Evolutionary conservation across 1,139 yeast genomes (phyloP), one percentile per base, ranked within the genome.

Genomic region (Saccharomycopsis crataegensis): DNA sequence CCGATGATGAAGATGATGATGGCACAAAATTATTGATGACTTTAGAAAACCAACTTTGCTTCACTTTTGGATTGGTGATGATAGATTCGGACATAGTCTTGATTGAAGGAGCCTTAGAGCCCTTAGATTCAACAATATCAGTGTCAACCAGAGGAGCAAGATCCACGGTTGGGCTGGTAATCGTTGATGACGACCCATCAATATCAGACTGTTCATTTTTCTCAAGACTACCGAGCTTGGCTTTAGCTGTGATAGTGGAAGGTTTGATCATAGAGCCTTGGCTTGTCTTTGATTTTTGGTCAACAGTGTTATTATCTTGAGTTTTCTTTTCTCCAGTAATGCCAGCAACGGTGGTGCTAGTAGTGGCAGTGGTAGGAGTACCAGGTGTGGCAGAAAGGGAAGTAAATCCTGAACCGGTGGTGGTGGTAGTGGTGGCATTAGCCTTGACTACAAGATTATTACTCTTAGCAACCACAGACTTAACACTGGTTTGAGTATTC

Each of bases 21-120:
- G 65, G 59, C 14, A 59, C 56, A 36, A 61, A 57, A 31, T 51
- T 49, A 54, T 59, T 58, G 32, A 57, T 51, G 16, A 58, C 51
- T 46, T 59, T 56, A n/a, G 48, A 43, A 52, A 59, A 45, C 59
- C 59, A 57, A 45, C 57, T 59, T 54, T 49, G 62, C 47, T 54
- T 58, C 40, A 52, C 46, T 32, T 48, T 54, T 22, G 57, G 57
- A 38, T 55, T 55, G 8, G 56, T 54, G 8, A 38, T 45, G n/a
- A 51, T 55, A 14, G 51, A 48, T 8, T 45, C 56, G 16, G 52
- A 41, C 6, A 54, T 53, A 22, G 54, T 50, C 6, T 46, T 50
- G 12, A 50, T 46, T 37, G 56, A 55, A 11, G 53, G 53, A 12
- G 51, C 22, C 37, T 53, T 53, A 11, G 56, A 53, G 31, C 43